Base-by-base conservation (phyloP, 768 basidiomycete genomes). In the Cystofilobasidium ferigula region DNA sequence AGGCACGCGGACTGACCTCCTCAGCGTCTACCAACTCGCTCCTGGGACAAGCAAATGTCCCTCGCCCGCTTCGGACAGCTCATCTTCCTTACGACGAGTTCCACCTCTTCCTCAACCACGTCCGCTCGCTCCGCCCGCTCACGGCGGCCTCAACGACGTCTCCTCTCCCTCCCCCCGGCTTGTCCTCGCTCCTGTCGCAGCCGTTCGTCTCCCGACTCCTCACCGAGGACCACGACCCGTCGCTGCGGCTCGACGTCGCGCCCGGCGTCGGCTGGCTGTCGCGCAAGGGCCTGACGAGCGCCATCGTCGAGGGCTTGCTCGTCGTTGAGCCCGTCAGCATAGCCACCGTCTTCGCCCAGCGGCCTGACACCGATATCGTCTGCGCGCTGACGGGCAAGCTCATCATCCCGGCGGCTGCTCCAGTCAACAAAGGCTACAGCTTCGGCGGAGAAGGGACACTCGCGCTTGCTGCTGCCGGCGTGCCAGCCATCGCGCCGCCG, bases 151-250 rank as follows among this genome's bases (percentile, higher is more conserved):
- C 71, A 16, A 70, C 72, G 32, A 47, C 62, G 32, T 63, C n/a
- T 79, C 80, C 36, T 80, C 80, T 0, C 72, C 75, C 24, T 36
- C 71, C 24, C 83, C 67, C 67, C 5, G 28, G 57, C 5, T 24
- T 94, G 75, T 79, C 85, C 7, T 84, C 86, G 2, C 65, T 67
- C 16, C 26, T 62, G 5, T 80, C 82, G 0, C 80, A 88, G 42
- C 86, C 92, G 0, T 91, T 92, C 76, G 75, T 94, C 13, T 80
- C 86, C 4, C 81, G 92, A 24, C 77, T 92, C 20, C 74, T 85
- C 22, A 77, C 79, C 1, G 92, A 97, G 76, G 92, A 97, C 75
- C 90, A 92, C 28, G 94, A 99, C 71, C 89, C 94, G 0, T 89
- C 92, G 0, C 79, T 95, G 35, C 85, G 95, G 12, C 81, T 99